Conservation (phyloP, 2,329 filamentous ascomycete species). For the Nigrospora osmanthi region DNA sequence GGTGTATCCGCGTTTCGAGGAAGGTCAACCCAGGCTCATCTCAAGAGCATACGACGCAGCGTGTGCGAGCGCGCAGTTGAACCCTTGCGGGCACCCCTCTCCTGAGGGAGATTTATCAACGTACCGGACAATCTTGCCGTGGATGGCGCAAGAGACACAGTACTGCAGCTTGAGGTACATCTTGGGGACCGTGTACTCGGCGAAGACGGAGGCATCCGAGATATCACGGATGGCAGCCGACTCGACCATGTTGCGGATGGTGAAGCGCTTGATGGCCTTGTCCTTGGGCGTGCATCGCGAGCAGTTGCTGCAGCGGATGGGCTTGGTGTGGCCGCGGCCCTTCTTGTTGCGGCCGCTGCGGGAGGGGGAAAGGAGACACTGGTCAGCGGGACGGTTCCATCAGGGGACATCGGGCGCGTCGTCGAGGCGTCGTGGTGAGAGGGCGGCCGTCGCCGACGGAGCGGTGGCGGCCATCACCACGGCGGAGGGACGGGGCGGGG, state of each 20-base stretch:
- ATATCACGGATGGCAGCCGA: conserved; percentile 99
- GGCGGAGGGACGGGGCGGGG: not conserved
- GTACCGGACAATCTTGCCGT: conserved; percentile 99
- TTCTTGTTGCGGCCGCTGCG: conserved; percentile 97
- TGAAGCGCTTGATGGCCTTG: conserved; percentile 99
- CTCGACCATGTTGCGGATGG: conserved; percentile 99
- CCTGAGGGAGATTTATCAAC: conserved; percentile 36
- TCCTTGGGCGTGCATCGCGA: conserved; percentile 93
- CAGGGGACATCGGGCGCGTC: not conserved
- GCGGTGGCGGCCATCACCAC: not conserved
- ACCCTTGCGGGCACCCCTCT: conserved; percentile 34
- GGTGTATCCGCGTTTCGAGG: conserved; percentile 5
- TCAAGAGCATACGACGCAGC: conserved; percentile 33
- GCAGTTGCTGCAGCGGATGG: conserved; percentile 75
- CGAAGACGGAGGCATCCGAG: conserved; percentile 98
- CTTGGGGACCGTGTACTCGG: conserved; percentile 99
- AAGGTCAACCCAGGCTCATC: conserved; percentile 52
- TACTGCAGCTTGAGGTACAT: conserved; percentile 99
- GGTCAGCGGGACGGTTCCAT: conserved; percentile 11
- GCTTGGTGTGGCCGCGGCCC: conserved; percentile 99
- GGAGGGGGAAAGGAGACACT: conserved; percentile 7
- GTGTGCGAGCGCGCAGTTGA: conserved; percentile 38
- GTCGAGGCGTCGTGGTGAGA: not conserved
- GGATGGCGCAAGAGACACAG: conserved; percentile 99
- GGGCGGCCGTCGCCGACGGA: no score